Conservation (phyloP, 345 rosid genomes). For the Hypericum androsaemum region DNA sequence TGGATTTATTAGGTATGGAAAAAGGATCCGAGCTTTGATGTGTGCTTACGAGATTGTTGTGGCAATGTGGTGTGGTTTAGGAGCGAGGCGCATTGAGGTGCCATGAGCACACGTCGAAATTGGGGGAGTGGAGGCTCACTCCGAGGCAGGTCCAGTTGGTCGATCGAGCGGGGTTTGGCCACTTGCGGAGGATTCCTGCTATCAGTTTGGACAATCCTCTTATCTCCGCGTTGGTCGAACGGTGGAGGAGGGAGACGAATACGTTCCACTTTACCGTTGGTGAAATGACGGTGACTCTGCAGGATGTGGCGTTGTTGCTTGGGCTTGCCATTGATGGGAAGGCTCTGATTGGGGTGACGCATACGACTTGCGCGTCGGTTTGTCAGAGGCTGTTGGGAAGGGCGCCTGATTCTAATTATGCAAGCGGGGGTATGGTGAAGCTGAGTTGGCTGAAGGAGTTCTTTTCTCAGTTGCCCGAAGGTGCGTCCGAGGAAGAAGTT, state of each 20-base stretch:
- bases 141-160: slow-evolving; percentile 69
- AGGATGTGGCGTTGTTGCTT: slow-evolving; percentile 65
- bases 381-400: slow-evolving; percentile 63
- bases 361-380: slow-evolving; percentile 60
- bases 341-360: slow-evolving; percentile 83
- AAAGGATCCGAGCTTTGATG: no score
- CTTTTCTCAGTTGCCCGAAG: slow-evolving; percentile 60
- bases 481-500: slow-evolving; percentile 48
- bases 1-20: no score
- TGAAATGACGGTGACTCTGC: slow-evolving; percentile 86
- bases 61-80: slow-evolving; percentile 18
- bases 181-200: slow-evolving; percentile 77
- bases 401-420: slow-evolving; percentile 61
- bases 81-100: slow-evolving; percentile 98
- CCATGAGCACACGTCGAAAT: slow-evolving; percentile 90
- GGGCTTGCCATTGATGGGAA: slow-evolving; percentile 86
- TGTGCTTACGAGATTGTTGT: no score
- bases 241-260: slow-evolving; percentile 95
- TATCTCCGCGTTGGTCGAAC: slow-evolving; percentile 84
- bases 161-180: slow-evolving; percentile 81
- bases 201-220: slow-evolving; percentile 90
- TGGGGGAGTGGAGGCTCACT: slow-evolving; percentile 80
- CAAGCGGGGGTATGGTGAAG: slow-evolving; percentile 99
- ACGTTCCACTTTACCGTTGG: slow-evolving; percentile 82
- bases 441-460: slow-evolving; percentile 91